Evolutionary conservation across 352 stramenopile genomes (phyloP), one percentile per base, ranked within the genome.

Genomic region (Phytophthora pisi): DNA sequence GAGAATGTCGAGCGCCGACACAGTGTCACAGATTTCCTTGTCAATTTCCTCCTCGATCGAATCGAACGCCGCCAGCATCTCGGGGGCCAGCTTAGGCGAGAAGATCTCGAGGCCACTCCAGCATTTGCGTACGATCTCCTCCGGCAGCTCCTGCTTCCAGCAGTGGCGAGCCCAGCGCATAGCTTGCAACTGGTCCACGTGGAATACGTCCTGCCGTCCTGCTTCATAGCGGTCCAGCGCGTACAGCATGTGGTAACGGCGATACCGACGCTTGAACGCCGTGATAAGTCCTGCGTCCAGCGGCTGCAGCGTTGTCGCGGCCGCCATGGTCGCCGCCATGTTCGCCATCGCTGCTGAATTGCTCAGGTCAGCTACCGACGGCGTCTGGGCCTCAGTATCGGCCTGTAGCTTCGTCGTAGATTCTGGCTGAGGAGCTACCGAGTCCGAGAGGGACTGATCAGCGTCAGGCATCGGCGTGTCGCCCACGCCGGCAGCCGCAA

Each of bases 191-290:
- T 75, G 62, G 6, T 83, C 79, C 23, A 89, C 70, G 30, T 74
- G 52, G 50, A 86, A 87, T 6, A 89, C 78, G 45, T 79, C 65
- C n/a, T 77, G 51, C n/a, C 65, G 46, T 0, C 71, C 78, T n/a
- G 73, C 78, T 45, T 86, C 80, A 40, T 79, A 81, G 24, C 72
- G 76, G 31, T 89, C 80, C 40, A 87, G 68, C 42, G 76, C 77
- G 61, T 86, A 80, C 38, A 81, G 62, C 70, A 86, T 72, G 57
- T 86, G 77, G 61, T 86, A 81, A 30, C 79, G 70, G 2, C 76
- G 75, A 71, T 84, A 88, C 43, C 78, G 65, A 9, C 73, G 73
- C 68, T 89, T 89, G 64, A 89, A 84, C 43, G 72, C 67, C 49
- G 63, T 63, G 13, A 86, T 71, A 20, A 88, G 72, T 3, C 79